A percentile compares a stretch with the other conserved stretches of the same genome.
phyloP scores from a whole-genome alignment of 257 asterid genomes.

The Salvia splendens region DNA sequence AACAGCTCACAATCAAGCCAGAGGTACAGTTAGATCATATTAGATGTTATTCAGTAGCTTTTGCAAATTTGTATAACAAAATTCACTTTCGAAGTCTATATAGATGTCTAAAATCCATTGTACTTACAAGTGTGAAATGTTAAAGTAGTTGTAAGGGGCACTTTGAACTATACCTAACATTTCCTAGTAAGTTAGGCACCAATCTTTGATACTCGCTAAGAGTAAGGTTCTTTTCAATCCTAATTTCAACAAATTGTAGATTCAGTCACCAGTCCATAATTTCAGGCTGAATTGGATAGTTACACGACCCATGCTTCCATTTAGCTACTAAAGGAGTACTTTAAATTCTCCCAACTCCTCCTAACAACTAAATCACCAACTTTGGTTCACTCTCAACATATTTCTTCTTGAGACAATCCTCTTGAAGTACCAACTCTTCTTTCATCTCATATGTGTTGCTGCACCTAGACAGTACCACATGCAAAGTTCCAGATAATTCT shows the following conservation, averaged over 20 bases:
- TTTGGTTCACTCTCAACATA: background rate
- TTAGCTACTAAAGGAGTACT: background rate
- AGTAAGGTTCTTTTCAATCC: slow-evolving; percentile 5
- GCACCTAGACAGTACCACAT: background rate
- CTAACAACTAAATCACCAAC: slow-evolving; percentile 2
- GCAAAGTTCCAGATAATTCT: background rate
- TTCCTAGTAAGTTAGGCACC: slow-evolving; percentile 1
- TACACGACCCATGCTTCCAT: background rate
- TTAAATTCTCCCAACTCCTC: background rate
- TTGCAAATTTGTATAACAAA: background rate
- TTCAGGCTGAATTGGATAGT: background rate
- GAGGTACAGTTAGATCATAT: background rate
- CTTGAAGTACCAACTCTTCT: background rate
- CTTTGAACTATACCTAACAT: background rate
- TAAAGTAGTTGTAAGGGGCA: background rate
- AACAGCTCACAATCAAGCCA: background rate
- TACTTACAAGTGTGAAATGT: background rate
- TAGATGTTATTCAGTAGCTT: background rate
- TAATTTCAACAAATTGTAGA: background rate
- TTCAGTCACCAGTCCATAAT: background rate
- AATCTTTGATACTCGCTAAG: background rate
- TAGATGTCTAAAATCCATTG: background rate
- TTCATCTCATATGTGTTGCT: background rate
- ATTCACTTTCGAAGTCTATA: background rate
- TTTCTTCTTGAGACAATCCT: background rate